phyloP scores from a whole-genome alignment of 441 rosid genomes.

The Euphorbia schlechtendalii region DNA sequence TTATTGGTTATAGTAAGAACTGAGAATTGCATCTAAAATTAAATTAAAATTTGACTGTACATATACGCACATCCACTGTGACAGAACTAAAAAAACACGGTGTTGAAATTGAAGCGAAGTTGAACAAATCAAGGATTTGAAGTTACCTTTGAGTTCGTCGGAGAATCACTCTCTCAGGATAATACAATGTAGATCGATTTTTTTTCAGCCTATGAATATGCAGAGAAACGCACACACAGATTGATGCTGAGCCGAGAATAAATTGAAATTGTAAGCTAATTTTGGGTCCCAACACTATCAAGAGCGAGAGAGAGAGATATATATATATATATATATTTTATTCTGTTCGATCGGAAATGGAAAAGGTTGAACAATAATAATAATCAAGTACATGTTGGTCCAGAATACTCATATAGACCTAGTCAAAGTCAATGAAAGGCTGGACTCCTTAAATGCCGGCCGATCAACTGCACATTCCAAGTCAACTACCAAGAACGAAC shows the following conservation, averaged over 20 bases:
- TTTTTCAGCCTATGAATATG: background rate
- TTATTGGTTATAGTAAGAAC: no score
- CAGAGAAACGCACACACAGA: background rate
- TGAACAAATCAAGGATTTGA: background rate
- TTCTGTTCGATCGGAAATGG: no score
- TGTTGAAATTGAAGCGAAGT: background rate
- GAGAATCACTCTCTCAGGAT: background rate
- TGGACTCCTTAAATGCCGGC: background rate
- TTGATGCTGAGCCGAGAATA: background rate
- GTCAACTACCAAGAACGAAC: background rate
- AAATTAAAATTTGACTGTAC: no score
- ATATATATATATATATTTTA: no score
- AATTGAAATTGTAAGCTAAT: background rate
- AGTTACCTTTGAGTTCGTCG: background rate
- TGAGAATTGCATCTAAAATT: no score
- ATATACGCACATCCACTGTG: background rate
- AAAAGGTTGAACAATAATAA: background rate
- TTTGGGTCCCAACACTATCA: background rate
- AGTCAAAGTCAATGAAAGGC: background rate
- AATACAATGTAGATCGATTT: no score
- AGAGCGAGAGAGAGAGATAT: background rate
- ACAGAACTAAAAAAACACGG: background rate
- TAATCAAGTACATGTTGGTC: background rate
- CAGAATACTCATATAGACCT: background rate
- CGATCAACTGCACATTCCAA: background rate